Conservation (phyloP, 208 protist species). For the Naegleria fowleri region DNA sequence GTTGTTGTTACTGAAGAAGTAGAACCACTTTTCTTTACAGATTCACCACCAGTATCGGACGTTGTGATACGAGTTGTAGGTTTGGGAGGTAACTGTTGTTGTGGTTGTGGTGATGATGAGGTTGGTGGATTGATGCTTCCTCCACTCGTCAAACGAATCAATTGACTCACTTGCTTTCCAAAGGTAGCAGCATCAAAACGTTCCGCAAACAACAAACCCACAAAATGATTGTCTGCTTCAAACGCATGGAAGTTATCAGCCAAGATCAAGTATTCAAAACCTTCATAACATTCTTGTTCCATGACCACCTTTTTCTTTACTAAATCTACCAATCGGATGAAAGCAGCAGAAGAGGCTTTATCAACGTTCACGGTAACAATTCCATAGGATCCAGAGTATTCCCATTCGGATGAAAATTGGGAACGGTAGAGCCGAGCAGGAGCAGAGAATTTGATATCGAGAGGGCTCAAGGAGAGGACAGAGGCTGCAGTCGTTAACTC, state of each 20-base stretch:
- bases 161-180: background rate
- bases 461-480: background rate
- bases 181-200: background rate
- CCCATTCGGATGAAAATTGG: background rate
- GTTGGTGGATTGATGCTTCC: background rate
- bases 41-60: background rate
- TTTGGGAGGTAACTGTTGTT: too few relatives aligned
- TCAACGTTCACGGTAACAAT: background rate
- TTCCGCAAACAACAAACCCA: conserved; percentile 9
- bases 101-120: background rate
- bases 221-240: background rate
- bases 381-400: background rate
- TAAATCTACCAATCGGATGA: background rate
- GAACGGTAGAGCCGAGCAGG: background rate
- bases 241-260: background rate
- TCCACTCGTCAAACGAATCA: background rate
- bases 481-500: background rate
- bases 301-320: background rate
- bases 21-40: background rate
- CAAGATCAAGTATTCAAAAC: background rate
- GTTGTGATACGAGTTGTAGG: background rate
- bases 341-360: too few relatives aligned
- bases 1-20: background rate
- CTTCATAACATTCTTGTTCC: background rate
- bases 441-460: background rate